A percentile compares a stretch with the other conserved stretches of the same genome.
phyloP scores from a whole-genome alignment of 1,284 basidiomycete species.

The Puccinia triticina region DNA sequence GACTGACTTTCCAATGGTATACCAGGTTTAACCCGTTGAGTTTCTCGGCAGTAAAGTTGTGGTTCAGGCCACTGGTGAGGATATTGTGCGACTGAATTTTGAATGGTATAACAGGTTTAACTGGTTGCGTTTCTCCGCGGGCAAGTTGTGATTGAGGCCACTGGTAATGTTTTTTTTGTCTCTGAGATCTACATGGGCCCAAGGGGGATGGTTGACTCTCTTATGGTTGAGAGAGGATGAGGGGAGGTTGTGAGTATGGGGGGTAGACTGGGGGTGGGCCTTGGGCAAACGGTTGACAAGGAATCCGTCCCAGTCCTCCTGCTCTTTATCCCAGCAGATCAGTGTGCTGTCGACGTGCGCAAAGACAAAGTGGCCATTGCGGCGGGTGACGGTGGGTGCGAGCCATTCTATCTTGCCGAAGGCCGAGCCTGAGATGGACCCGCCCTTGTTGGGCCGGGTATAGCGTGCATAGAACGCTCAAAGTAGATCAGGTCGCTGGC shows the following conservation, averaged over 20 bases:
- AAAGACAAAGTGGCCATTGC: constrained; percentile 15
- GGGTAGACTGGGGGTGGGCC: background rate
- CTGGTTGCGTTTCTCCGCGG: constrained; percentile 21
- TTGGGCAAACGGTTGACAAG: constrained; percentile 18
- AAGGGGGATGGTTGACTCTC: background rate
- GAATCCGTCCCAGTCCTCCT: constrained; percentile 38
- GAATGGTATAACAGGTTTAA: constrained; percentile 39
- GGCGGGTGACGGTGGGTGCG: constrained; percentile 40
- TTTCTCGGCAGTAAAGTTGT: no score
- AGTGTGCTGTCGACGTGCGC: constrained; percentile 35
- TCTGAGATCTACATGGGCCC: background rate
- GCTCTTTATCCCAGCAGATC: constrained; percentile 49
- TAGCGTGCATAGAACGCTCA: constrained; percentile 57
- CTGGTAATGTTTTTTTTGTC: constrained; percentile 13
- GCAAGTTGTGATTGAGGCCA: background rate
- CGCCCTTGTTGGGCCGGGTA: constrained; percentile 59
- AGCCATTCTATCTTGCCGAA: constrained; percentile 59
- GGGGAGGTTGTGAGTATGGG: no score
- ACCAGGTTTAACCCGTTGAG: no score
- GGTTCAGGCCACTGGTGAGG: no score
- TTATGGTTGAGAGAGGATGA: background rate
- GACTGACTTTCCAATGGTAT: constrained; percentile 43
- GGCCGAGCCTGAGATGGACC: constrained; percentile 55
- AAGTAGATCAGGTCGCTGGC: constrained; percentile 93
- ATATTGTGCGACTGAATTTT: no score